Base-by-base conservation (phyloP, 352 stramenopile species). In the Phytopythium oedochilum region DNA sequence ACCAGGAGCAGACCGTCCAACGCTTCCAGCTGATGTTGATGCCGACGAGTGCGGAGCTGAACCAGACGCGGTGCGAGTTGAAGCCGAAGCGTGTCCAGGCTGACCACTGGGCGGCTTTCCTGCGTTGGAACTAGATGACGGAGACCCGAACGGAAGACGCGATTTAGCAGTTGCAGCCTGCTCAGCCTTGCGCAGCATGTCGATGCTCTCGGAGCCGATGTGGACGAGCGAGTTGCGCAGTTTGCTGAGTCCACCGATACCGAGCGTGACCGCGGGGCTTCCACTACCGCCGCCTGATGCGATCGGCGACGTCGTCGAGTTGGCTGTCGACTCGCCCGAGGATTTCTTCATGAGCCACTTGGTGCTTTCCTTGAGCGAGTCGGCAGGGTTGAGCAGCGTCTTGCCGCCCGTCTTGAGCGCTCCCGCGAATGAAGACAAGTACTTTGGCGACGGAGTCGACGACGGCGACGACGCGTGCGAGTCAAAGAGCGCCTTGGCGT, bases 321-420 rank as follows among this genome's bases (percentile, higher is more conserved):
- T 38, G 6, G 34, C 22, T n/a, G 46, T 32, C 9, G 60, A 39
- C 12, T 72, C 70, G 25, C 36, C 10, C 6, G 51, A 60, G 23
- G 61, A 69, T 54, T 89, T 92, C 57, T 89, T 88, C 40, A 88
- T 75, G 53, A 92, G 72, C 83, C 83, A 92, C 61, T 87, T 90
- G 8, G 66, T 82, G 32, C 77, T 71, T 39, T 86, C 76, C 53
- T 86, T 83, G 29, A 85, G 55, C n/a, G 72, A 71, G 38, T 63
- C 66, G 0, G 71, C 67, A 15, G 76, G 77, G 53, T 66, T 87
- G 53, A 87, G 63, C 46, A 92, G 69, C 49, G 72, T 86, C 53
- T 91, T 94, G 5, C 81, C 64, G 18, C 79, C 68, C 14, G 66
- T 84, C 48, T 92, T 92, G 15, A 94, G 63, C 1, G 75, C 79